phyloP scores from a whole-genome alignment of 2,329 filamentous ascomycete species.

The Aspergillus quadrilineatus region DNA sequence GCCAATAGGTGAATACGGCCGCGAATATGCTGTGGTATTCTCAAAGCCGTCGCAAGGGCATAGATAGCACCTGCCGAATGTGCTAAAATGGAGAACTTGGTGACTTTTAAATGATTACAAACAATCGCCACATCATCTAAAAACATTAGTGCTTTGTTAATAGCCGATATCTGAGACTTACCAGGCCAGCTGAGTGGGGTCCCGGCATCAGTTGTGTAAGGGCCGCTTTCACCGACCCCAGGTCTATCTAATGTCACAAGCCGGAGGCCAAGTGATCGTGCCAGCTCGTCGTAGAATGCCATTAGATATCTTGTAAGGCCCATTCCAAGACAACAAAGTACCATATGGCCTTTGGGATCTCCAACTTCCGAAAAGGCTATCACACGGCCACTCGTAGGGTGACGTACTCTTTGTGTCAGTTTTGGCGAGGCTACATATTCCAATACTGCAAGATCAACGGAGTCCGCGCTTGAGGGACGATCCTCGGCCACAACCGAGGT shows the following conservation, averaged over 20 bases:
- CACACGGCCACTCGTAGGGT: constrained; percentile 79
- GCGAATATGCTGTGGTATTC: constrained; percentile 93
- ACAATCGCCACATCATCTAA: constrained; percentile 84
- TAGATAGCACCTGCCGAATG: constrained; percentile 99
- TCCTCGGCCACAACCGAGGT: constrained; percentile 59
- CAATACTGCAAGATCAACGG: constrained; percentile 83
- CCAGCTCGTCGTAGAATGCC: constrained; percentile 95
- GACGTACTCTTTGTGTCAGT: constrained; percentile 81
- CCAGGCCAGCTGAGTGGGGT: constrained; percentile 93
- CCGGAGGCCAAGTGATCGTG: constrained; percentile 79
- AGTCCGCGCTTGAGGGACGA: constrained; percentile 75
- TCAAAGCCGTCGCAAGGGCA: constrained; percentile 86
- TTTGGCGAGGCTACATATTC: constrained; percentile 80
- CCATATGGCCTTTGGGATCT: constrained; percentile 83
- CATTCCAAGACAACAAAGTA: constrained; percentile 98
- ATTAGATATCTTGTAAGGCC: constrained; percentile 93
- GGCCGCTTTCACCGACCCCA: constrained; percentile 87
- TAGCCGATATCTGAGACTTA: constrained; percentile 39
- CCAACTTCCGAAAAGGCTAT: constrained; percentile 98
- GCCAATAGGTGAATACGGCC: constrained; percentile 92
- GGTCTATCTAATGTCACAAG: constrained; percentile 93
- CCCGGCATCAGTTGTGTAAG: constrained; percentile 75
- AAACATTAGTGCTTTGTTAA: constrained; percentile 10
- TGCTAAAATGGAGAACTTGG: constrained; percentile 91
- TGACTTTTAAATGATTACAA: constrained; percentile 86